Base-by-base conservation (phyloP, 176 grass and related monocot species). In the Otatea glauca region DNA sequence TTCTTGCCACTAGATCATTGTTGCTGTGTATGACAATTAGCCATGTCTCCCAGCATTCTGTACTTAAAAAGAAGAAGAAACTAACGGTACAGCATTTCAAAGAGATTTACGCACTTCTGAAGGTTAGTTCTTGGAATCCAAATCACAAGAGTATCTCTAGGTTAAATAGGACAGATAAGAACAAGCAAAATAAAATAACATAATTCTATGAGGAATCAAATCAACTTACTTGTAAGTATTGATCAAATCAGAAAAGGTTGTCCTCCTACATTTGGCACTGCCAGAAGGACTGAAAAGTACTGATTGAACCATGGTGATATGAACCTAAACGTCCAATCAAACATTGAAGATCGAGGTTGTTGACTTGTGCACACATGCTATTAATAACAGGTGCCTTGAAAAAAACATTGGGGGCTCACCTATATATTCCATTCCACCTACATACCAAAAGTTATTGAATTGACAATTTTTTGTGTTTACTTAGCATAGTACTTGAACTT, bases 311-410 rank as follows among this genome's bases (percentile, higher is more conserved):
- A 43, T 56, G 68, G 80, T 78, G 83, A 85, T 58, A 79, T 83
- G 88, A 83, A 74, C 84, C 60, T 44, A 67, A 65, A 87, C 32
- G 68, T 90, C 89, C 61, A 87, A 79, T 90, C 89, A 60, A 83
- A 59, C 49, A 20, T 56, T 67, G 68, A 9, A 68, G 58, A 61
- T 68, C 4, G 67, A 86, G 45, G 29, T 16, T 41, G 80, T 90
- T 90, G 84, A 83, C 68, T 65, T 83, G 41, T 74, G 67, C n/a
- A 79, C 75, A 60, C 78, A 60, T 73, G 65, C 65, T 72, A 78
- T 72, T 67, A 44, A 70, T 68, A 70, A 42, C 78, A 77, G 45
- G 72, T 78, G 60, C 34, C 49, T 54, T 64, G 17, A 45, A 61
- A 54, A 2, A 2, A 9, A 9, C 20, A 29, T 32, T 56, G 55